Evolutionary conservation across 148 eudicot genomes (phyloP), one percentile per base, ranked within the genome.

Genomic region (Simmondsia chinensis): DNA sequence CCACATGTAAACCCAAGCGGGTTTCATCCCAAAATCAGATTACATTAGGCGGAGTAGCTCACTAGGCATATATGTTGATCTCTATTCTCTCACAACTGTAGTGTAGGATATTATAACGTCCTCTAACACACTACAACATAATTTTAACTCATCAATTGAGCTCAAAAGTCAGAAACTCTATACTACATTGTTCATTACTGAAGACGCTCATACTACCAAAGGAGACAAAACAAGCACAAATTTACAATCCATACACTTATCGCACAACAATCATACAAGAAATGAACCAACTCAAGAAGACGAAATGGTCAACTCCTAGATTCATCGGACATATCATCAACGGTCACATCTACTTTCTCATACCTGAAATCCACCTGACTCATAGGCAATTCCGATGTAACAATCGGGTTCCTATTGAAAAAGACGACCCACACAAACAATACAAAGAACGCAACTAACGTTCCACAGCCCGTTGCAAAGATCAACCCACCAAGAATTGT

Each of bases 401-500:
- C 48, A 51, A 36, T 39, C 0, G 62, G 33, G 26, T 59, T 49
- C 33, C 61, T 50, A 35, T 54, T 49, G 8, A 50, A 68, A 25
- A 66, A 43, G n/a, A 69, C 34, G 12, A 59, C 67, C 82, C 86
- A 78, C 45, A 72, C 40, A 26, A 67, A 59, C 61, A 69, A 18
- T 27, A 46, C 49, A 17, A 58, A 14, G 15, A 72, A 64, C 1
- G 76, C 86, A 29, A 70, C 52, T 69, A 82, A 60, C 1, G 64
- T 71, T 3, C 79, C 93, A 59, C 93, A 77, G 28, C 80, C 82
- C 1, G 71, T 66, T 18, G 61, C 55, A 27, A 81, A 71, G 9
- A 81, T 53, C 68, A 81, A 28, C 3, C 66, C 71, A 12, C 75
- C 72, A 25, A 82, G 72, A 28, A 82, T 31, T 8, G 49, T 54